Conservation (phyloP, 306 rosid species). For the Begonia masoniana region DNA sequence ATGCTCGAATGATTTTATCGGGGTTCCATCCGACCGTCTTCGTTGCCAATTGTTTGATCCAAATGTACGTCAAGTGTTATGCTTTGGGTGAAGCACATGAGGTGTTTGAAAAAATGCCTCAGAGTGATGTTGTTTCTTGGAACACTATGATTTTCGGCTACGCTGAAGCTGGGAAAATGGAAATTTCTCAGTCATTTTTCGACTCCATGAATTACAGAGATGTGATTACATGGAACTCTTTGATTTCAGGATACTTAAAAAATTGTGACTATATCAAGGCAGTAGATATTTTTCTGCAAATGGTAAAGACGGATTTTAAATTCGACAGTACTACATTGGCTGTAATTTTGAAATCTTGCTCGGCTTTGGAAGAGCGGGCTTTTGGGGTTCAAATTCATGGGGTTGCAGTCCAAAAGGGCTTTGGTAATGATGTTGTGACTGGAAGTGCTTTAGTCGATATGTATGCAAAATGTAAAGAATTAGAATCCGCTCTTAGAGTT, state of each 20-base stretch:
- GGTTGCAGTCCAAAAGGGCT: conserved; percentile 48
- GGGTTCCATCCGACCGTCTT: conserved; percentile 62
- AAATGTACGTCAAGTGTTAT: conserved; percentile 37
- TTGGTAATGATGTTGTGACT: conserved; percentile 41
- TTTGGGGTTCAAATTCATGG: conserved; percentile 64
- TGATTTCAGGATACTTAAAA: conserved; percentile 56
- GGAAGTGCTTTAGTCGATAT: conserved; percentile 69
- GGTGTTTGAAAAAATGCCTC: conserved; percentile 56
- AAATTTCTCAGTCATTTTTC: conserved; percentile 31
- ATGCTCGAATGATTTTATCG: conserved; percentile 47
- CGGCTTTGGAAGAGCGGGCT: conserved; percentile 29
- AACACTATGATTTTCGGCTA: conserved; percentile 70
- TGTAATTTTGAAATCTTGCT: conserved; percentile 47
- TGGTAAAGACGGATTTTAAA: conserved; percentile 24
- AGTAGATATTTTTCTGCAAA: conserved; percentile 28
- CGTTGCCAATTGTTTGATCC: conserved; percentile 60
- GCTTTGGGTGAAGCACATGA: conserved; percentile 29
- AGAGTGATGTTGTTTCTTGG: conserved; percentile 51
- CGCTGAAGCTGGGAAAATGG: conserved; percentile 38
- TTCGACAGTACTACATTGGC: conserved; percentile 56
- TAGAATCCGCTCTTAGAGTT: conserved; percentile 35
- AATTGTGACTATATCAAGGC: conserved; percentile 23
- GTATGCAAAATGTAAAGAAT: conserved; percentile 56
- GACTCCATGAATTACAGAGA: conserved; percentile 56
- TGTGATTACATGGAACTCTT: conserved; percentile 71